phyloP scores from a whole-genome alignment of 352 stramenopile species.

The Phytophthora ramorum region DNA sequence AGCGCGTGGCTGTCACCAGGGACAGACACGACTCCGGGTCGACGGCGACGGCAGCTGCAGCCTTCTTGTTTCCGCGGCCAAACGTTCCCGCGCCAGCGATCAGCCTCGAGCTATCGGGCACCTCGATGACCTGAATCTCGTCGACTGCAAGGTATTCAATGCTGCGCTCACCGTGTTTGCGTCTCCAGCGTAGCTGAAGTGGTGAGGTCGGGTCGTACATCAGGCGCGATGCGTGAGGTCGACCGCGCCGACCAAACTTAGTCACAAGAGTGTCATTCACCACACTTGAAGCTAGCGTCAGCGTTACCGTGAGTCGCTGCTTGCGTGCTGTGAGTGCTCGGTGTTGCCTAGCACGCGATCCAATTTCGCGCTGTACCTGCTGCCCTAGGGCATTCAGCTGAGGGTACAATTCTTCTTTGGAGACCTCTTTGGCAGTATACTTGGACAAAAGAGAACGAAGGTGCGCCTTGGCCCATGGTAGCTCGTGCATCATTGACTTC shows the following conservation, averaged over 20 bases:
- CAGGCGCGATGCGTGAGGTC: conserved; percentile 76
- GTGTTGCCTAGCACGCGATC: conserved; percentile 49
- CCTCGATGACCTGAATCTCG: conserved; percentile 52
- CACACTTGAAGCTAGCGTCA: conserved; percentile 65
- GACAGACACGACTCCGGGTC: conserved; percentile 61
- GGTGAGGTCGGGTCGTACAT: conserved; percentile 72
- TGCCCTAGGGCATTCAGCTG: conserved; percentile 74
- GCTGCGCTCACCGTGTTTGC: conserved; percentile 80
- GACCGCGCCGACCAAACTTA: conserved; percentile 77
- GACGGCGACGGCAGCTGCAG: conserved; percentile 43
- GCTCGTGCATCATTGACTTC: conserved; percentile 83
- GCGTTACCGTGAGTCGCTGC: conserved; percentile 64
- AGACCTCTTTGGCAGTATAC: conserved; percentile 79
- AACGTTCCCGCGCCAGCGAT: conserved; percentile 14
- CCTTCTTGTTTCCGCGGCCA: conserved; percentile 58
- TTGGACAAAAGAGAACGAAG: conserved; percentile 64
- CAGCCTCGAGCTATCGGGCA: conserved; percentile 12
- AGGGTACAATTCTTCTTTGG: conserved; percentile 81
- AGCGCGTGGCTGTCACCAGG: conserved; percentile 55
- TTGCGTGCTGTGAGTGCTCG: conserved; percentile 58
- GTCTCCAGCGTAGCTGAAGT: conserved; percentile 75
- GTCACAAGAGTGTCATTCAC: conserved; percentile 74
- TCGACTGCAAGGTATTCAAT: conserved; percentile 65
- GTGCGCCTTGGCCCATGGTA: conserved; percentile 84
- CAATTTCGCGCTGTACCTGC: conserved; percentile 73